phyloP scores from a whole-genome alignment of 768 basidiomycete species.

The Tricholoma hemisulphureum region DNA sequence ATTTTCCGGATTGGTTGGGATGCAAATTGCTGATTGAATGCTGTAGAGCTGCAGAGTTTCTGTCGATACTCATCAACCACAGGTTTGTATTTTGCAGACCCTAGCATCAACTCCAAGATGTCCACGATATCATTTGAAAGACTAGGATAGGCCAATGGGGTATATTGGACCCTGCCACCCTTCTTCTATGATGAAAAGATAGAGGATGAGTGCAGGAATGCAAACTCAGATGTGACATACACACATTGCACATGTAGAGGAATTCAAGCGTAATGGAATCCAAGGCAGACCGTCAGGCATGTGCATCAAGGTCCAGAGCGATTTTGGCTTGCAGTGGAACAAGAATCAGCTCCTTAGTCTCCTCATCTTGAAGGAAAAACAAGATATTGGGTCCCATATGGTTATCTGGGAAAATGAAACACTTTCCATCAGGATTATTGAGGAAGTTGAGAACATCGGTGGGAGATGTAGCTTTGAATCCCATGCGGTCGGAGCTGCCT shows the following conservation, averaged over 20 bases:
- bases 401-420: slow-evolving; percentile 9
- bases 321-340: slow-evolving; percentile 11
- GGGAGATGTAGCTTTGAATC: slow-evolving; percentile 9
- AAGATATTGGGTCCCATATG: slow-evolving; percentile 16
- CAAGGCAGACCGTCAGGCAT: slow-evolving; percentile 7
- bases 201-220: neutral
- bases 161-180: slow-evolving; percentile 7
- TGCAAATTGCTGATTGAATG: neutral
- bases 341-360: slow-evolving; percentile 16
- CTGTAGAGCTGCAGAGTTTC: slow-evolving; percentile 11
- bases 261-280: slow-evolving; percentile 7
- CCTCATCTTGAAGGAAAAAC: slow-evolving; percentile 15
- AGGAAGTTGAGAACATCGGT: slow-evolving; percentile 5
- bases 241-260: slow-evolving; percentile 6
- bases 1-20: neutral
- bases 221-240: slow-evolving; percentile 5
- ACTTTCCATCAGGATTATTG: slow-evolving; percentile 9
- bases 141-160: slow-evolving; percentile 5
- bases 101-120: slow-evolving; percentile 7
- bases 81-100: slow-evolving; percentile 6
- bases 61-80: slow-evolving; percentile 9
- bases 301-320: slow-evolving; percentile 1
- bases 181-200: slow-evolving; percentile 5
- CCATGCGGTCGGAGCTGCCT: slow-evolving; percentile 2
- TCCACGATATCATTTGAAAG: slow-evolving; percentile 7